These are phyloP conservation scores for Leccinum pachyderme DNA, from an alignment of 1,284 basidiomycete genomes.

Conservation along the genomic window DNA sequence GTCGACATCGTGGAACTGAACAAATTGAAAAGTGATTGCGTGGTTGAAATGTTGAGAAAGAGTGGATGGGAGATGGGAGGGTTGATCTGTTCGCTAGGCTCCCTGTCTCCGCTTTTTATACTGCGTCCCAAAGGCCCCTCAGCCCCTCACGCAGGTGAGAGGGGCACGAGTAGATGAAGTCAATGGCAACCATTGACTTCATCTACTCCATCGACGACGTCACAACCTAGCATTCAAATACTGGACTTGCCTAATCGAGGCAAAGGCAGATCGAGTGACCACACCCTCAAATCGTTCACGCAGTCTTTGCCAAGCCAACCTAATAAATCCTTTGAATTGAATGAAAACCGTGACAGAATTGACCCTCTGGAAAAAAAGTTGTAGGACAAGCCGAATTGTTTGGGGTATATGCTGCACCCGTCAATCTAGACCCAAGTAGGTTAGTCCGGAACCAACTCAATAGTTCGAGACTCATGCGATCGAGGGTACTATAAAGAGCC, in stretches of 20 bases:
- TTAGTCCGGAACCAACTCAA: constrained; percentile 2
- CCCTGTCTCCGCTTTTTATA: constrained; percentile 11
- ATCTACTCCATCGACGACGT: background rate
- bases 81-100: background rate
- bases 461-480: constrained; percentile 12
- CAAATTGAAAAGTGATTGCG: constrained; percentile 7
- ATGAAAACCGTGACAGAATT: background rate
- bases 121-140: constrained; percentile 16
- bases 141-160: background rate
- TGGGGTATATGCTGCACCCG: constrained; percentile 11
- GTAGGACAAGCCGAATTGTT: background rate
- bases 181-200: background rate
- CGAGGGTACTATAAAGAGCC: background rate
- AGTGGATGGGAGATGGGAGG: background rate
- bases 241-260: constrained; percentile 9
- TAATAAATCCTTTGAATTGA: background rate
- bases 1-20: constrained; percentile 12
- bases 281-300: constrained; percentile 2
- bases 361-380: background rate
- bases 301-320: constrained; percentile 3
- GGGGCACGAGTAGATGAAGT: background rate
- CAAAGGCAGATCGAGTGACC: constrained; percentile 17
- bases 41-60: background rate
- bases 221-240: constrained; percentile 4
- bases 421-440: background rate